Conservation (phyloP, 2,329 filamentous ascomycete species). For the Phialocephala subalpina region DNA sequence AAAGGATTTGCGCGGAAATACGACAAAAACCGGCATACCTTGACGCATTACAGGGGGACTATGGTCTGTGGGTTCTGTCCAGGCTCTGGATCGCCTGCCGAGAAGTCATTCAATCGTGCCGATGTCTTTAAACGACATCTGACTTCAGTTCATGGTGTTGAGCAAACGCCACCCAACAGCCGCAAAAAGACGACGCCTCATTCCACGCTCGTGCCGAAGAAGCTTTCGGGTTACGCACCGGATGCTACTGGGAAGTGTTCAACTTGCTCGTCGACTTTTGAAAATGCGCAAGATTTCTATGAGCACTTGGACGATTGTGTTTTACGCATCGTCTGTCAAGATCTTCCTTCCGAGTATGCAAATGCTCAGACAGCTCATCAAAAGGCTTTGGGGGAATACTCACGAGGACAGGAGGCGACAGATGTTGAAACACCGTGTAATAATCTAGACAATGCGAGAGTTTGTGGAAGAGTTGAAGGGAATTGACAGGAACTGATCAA, state of each 20-base stretch:
- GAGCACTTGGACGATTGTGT: constrained; percentile 88
- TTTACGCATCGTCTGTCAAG: constrained; percentile 74
- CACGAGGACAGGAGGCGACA: not conserved
- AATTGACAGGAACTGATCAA: too few species aligned
- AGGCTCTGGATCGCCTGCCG: constrained; percentile 82
- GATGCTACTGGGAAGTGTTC: constrained; percentile 89
- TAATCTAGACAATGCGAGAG: not conserved
- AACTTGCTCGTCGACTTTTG: constrained; percentile 86
- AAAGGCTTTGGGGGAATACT: not conserved
- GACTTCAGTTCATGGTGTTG: constrained; percentile 92
- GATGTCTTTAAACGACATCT: constrained; percentile 98
- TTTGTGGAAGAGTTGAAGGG: too few species aligned
- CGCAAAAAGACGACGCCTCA: constrained; percentile 67
- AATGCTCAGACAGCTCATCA: constrained; percentile 67
- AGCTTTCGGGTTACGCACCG: constrained; percentile 73
- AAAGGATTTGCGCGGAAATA: constrained; percentile 98
- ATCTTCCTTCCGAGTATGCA: constrained; percentile 66
- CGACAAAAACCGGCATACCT: constrained; percentile 94
- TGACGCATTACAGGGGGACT: constrained; percentile 97
- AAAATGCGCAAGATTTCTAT: constrained; percentile 93
- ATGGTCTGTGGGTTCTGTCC: constrained; percentile 98
- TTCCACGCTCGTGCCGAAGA: constrained; percentile 49
- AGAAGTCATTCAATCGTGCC: constrained; percentile 95
- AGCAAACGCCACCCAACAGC: constrained; percentile 91
- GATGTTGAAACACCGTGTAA: not conserved